These are phyloP conservation scores for Lagerstroemia speciosa DNA, from an alignment of 345 rosid species.

Conservation along the genomic window DNA sequence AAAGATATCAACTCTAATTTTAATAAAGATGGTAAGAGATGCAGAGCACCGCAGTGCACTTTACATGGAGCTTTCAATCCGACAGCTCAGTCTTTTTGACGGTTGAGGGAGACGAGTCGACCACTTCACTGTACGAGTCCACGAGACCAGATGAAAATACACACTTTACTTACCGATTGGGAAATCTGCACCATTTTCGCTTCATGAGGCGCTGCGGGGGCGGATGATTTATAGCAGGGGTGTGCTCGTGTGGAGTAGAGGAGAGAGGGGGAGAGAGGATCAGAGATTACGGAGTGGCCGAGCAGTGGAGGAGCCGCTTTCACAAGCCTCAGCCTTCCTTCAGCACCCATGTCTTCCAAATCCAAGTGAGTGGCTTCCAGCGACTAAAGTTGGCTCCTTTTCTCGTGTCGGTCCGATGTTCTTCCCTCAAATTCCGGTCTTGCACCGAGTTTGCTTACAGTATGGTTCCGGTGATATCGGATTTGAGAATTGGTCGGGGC, in stretches of 20 bases:
- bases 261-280: not conserved
- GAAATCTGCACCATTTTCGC: no score
- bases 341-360: constrained; percentile 46
- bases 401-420: constrained; percentile 25
- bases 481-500: not conserved
- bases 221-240: not conserved
- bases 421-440: not conserved
- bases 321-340: not conserved
- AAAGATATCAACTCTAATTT: no score
- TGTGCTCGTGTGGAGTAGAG: no score
- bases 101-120: not conserved
- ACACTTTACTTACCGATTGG: no score
- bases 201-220: no score
- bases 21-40: no score
- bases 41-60: not conserved
- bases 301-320: not conserved
- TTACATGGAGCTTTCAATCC: not conserved
- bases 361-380: constrained; percentile 35
- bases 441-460: not conserved
- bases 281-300: not conserved
- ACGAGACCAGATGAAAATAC: no score
- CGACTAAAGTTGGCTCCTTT: not conserved
- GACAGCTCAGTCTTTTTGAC: not conserved
- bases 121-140: not conserved
- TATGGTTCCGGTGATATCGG: not conserved